Conservation (phyloP, 2,329 filamentous ascomycete genomes). For the Colletotrichum horii region DNA sequence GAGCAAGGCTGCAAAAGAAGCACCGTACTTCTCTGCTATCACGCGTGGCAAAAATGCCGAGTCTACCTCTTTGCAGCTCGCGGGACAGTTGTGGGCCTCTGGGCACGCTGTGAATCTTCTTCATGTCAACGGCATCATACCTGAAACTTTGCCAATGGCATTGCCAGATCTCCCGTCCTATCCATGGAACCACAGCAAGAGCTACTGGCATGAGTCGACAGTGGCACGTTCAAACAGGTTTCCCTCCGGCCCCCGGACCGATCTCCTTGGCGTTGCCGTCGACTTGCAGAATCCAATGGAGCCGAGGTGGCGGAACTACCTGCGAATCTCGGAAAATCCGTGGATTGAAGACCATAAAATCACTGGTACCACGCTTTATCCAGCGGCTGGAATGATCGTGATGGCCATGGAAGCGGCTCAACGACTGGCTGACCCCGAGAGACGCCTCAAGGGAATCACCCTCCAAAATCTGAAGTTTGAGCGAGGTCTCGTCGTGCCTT, state of each 20-base stretch:
- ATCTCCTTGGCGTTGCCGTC: neutral
- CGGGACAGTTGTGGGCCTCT: neutral
- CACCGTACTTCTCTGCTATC: conserved; percentile 30
- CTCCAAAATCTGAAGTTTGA: neutral
- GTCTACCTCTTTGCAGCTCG: conserved; percentile 26
- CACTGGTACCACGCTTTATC: conserved; percentile 45
- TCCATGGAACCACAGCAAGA: conserved; percentile 20
- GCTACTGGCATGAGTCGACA: conserved; percentile 16
- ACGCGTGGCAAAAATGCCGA: conserved; percentile 27
- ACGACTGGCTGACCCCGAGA: neutral
- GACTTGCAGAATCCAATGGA: neutral
- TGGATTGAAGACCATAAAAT: conserved; percentile 53
- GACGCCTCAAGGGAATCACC: neutral
- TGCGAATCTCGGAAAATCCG: conserved; percentile 37
- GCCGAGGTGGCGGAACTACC: conserved; percentile 9
- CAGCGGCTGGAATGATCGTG: conserved; percentile 38
- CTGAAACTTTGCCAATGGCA: conserved; percentile 10
- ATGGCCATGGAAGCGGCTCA: conserved; percentile 26
- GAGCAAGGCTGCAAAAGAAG: conserved; percentile 18
- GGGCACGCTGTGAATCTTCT: conserved; percentile 31
- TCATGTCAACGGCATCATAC: conserved; percentile 30
- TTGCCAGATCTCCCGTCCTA: conserved; percentile 23
- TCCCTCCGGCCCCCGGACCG: neutral
- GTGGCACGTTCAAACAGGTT: neutral
- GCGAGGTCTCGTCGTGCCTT: neutral